phyloP scores from a whole-genome alignment of 2,329 filamentous ascomycete genomes.

The Aspergillus sp. region DNA sequence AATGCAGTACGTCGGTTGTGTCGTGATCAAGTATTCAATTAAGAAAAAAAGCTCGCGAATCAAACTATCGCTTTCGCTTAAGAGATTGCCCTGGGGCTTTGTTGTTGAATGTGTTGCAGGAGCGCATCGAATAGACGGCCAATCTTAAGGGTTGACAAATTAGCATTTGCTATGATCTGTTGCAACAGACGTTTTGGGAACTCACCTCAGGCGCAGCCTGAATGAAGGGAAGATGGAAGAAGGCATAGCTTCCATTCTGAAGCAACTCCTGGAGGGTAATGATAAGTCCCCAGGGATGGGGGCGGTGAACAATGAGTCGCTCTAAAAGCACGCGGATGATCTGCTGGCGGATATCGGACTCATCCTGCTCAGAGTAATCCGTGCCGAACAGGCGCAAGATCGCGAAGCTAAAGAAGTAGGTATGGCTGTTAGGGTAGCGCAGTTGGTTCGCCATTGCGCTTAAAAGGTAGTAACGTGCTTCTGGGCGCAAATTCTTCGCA shows the following conservation, averaged over 20 bases:
- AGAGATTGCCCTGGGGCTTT: constrained; percentile 50
- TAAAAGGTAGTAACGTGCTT: constrained; percentile 83
- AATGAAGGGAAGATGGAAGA: constrained; percentile 92
- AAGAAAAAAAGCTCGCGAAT: constrained; percentile 17
- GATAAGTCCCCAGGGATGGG: constrained; percentile 94
- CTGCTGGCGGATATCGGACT: constrained; percentile 82
- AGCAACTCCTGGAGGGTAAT: constrained; percentile 86
- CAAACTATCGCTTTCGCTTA: constrained; percentile 26
- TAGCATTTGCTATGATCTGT: constrained; percentile 2
- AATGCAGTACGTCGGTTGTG: constrained; percentile 30
- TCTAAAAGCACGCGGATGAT: constrained; percentile 89
- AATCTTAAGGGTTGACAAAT: constrained; percentile 36
- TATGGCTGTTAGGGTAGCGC: constrained; percentile 85
- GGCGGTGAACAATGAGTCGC: constrained; percentile 83
- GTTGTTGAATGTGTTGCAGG: constrained; percentile 51
- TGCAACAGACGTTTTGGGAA: not conserved
- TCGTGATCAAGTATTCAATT: constrained; percentile 29
- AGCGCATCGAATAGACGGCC: constrained; percentile 51
- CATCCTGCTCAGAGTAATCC: constrained; percentile 70
- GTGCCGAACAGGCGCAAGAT: constrained; percentile 83
- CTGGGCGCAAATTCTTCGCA: constrained; percentile 72
- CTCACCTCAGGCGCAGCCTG: constrained; percentile 84
- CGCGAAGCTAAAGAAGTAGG: constrained; percentile 87
- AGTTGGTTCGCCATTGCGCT: constrained; percentile 88
- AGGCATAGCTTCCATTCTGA: constrained; percentile 87